Base-by-base conservation (phyloP, 495 filamentous ascomycete species). In the Trichoderma erinaceum region DNA sequence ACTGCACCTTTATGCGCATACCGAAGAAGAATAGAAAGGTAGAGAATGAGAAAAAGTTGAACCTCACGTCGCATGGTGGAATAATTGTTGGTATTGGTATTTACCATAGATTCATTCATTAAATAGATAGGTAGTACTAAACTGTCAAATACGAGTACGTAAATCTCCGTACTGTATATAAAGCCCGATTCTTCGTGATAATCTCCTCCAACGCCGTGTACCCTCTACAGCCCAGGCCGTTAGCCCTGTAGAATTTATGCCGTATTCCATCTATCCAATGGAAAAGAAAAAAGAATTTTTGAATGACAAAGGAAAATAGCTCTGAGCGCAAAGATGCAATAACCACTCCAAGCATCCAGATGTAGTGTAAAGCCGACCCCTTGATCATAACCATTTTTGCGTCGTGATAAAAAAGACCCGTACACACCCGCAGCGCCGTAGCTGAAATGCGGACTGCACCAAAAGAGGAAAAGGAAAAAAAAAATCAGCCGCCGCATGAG, bases 351-450 rank as follows among this genome's bases (percentile, higher is more conserved):
- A 23, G 56, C 7, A 18, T 61, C 56, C 15, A 52, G 25, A 13
- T 32, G 56, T 61, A 61, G 44, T 38, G 8, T 38, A 61, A 61
- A 61, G 56, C 56, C 25, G 56, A 13, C 56, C 56, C 56, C 56
- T 16, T 61, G 16, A 21, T 61, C 56, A 61, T 61, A 61, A 25
- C 56, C 56, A 61, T 61, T 61, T 61, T 61, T 61, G 56, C 56
- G 56, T 61, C 56, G 56, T 61, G 56, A 32, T 61, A 32, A 61
- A 52, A 50, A 15, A 50, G 21, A 52, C 35, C 35, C 44, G 18
- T 48, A 32, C 56, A 61, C 56, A 61, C 25, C 25, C 27, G 56
- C 44, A n/a, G 44, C 11, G 25, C 25, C 56, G 56, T 13, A 61
- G 23, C 56, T 32, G 56, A 27, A 18, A 32, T 61, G 56, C 23